phyloP scores from a whole-genome alignment of 495 filamentous ascomycete species.

The Daldinia decipiens region DNA sequence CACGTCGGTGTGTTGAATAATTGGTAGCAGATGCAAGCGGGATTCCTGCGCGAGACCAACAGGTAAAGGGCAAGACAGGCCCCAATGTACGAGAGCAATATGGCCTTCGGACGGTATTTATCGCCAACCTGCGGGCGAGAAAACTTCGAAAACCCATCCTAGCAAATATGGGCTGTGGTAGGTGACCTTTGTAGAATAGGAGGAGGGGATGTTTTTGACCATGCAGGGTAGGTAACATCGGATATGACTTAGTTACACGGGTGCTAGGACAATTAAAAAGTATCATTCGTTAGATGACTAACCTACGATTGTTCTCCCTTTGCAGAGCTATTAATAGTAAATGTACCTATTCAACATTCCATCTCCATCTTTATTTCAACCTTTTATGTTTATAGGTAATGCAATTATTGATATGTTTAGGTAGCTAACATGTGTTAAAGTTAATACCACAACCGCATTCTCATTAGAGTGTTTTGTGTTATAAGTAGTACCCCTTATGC shows the following conservation, averaged over 20 bases:
- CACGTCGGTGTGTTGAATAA: background rate
- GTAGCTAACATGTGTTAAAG: too few species aligned
- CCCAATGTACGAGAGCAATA: background rate
- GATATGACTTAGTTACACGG: background rate
- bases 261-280: background rate
- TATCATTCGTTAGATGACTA: background rate
- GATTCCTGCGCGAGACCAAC: background rate
- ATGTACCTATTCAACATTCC: too few species aligned
- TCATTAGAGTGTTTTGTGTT: background rate
- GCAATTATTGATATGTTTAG: too few species aligned
- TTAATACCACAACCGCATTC: background rate
- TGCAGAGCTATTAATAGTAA: too few species aligned
- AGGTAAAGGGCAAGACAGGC: background rate
- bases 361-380: too few species aligned
- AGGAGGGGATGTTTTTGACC: background rate
- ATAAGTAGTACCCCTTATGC: background rate
- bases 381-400: too few species aligned
- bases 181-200: background rate
- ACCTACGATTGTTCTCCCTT: background rate
- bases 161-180: background rate
- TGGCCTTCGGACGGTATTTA: constrained; percentile 33
- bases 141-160: constrained; percentile 12
- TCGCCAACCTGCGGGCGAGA: background rate
- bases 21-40: background rate
- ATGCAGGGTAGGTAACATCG: background rate